These are phyloP conservation scores for Casaregolazyma suthepensis DNA, from an alignment of 1,139 yeast genomes.

Conservation along the genomic window DNA sequence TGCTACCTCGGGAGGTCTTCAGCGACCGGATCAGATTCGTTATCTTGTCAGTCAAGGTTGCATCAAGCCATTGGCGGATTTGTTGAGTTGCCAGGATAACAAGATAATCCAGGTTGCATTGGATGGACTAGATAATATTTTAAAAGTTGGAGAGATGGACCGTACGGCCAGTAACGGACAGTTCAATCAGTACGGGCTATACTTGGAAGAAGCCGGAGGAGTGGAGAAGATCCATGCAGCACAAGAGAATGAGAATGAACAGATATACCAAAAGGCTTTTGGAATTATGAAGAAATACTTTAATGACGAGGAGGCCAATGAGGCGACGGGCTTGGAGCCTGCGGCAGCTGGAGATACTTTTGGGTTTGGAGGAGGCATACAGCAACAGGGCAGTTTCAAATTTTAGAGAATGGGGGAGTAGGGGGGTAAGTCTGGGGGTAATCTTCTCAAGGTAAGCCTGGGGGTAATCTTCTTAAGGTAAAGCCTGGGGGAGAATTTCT, in stretches of 20 bases:
- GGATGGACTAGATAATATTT: constrained; percentile 89
- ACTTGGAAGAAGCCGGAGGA: constrained; percentile 97
- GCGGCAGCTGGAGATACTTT: constrained; percentile 72
- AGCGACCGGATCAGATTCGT: constrained; percentile 88
- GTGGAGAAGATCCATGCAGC: constrained; percentile 94
- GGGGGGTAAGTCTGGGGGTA: neutral
- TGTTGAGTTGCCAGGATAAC: constrained; percentile 80
- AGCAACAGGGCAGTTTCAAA: constrained; percentile 20
- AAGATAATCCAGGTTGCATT: constrained; percentile 91
- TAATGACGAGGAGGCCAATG: constrained; percentile 71
- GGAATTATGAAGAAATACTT: constrained; percentile 86
- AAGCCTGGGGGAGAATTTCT: too few species aligned
- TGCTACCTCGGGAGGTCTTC: constrained; percentile 92
- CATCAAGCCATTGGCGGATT: constrained; percentile 93
- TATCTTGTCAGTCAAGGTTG: constrained; percentile 93
- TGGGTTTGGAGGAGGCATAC: constrained; percentile 62
- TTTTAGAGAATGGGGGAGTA: constrained; percentile 10
- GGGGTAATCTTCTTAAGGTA: too few species aligned
- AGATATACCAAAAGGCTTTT: constrained; percentile 87
- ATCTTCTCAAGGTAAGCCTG: too few species aligned
- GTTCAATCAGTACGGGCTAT: constrained; percentile 81
- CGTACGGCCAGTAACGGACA: constrained; percentile 66
- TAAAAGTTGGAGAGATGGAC: constrained; percentile 91
- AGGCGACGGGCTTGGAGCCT: constrained; percentile 77
- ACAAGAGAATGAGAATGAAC: constrained; percentile 86